Conservation (phyloP, 2,329 filamentous ascomycete species). For the Trichoderma hamatum region DNA sequence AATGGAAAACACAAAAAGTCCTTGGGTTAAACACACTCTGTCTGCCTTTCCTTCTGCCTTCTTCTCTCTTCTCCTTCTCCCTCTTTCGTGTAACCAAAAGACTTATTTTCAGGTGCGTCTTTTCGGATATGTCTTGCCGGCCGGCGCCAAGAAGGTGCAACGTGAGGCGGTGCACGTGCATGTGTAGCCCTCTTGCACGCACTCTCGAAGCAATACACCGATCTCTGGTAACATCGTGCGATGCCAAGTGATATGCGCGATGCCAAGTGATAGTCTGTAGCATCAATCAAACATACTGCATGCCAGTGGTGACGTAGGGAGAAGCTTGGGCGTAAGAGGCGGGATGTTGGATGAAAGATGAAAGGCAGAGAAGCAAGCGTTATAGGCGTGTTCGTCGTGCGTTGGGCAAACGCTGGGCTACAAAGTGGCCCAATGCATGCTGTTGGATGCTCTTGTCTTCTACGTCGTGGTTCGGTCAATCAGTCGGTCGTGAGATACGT, state of each 20-base stretch:
- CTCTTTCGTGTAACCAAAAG: neutral
- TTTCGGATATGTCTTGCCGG: neutral
- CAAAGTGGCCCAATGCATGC: neutral
- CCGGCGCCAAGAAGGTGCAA: constrained; percentile 2
- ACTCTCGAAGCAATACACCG: neutral
- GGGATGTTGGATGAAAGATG: neutral
- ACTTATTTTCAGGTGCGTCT: neutral
- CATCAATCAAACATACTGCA: neutral
- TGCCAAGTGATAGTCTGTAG: neutral
- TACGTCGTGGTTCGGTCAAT: neutral
- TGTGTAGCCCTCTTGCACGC: neutral
- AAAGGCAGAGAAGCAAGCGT: too few relatives aligned
- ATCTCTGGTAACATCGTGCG: neutral
- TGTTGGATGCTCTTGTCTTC: neutral
- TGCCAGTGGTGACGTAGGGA: neutral
- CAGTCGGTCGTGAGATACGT: neutral
- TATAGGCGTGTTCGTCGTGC: neutral
- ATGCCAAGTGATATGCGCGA: neutral
- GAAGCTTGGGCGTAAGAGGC: neutral
- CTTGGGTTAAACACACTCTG: neutral
- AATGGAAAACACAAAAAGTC: constrained; percentile 23
- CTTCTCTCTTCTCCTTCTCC: neutral
- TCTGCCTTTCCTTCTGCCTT: neutral
- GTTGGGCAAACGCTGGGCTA: constrained; percentile 4
- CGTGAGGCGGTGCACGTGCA: neutral